Evolutionary conservation across 129 eudicot genomes (phyloP).

Genomic region (Tagetes erecta): DNA sequence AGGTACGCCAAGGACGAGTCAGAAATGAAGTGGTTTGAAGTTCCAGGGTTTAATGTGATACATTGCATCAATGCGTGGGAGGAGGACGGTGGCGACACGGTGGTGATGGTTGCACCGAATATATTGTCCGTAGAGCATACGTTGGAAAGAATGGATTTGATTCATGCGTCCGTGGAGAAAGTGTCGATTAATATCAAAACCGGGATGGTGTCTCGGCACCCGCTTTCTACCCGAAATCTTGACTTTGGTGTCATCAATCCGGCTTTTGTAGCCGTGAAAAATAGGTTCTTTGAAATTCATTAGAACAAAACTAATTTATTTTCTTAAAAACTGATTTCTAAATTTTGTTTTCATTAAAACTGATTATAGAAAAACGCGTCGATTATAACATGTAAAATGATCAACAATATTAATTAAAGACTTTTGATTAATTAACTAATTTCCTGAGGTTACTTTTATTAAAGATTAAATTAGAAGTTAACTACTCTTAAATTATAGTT

Average conservation of each 20-base stretch:
- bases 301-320: background rate
- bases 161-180: constrained; percentile 52
- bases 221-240: constrained; percentile 38
- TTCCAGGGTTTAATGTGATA: constrained; percentile 43
- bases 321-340: background rate
- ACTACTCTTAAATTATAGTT: too few relatives aligned
- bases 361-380: too few relatives aligned
- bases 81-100: constrained; percentile 47
- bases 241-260: constrained; percentile 39
- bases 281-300: constrained; percentile 23
- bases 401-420: too few relatives aligned
- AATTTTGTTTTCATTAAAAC: background rate
- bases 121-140: constrained; percentile 53
- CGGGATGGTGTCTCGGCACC: constrained; percentile 36
- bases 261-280: constrained; percentile 29
- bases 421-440: too few relatives aligned
- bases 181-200: constrained; percentile 40
- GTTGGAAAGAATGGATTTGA: constrained; percentile 46
- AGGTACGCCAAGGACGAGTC: constrained; percentile 50
- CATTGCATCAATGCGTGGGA: constrained; percentile 62
- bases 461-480: too few relatives aligned
- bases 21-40: constrained; percentile 51
- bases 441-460: background rate
- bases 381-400: too few relatives aligned
- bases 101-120: constrained; percentile 58